Evolutionary conservation across 169 alveolate genomes (phyloP).

Genomic region (Eimeria falciformis): DNA sequence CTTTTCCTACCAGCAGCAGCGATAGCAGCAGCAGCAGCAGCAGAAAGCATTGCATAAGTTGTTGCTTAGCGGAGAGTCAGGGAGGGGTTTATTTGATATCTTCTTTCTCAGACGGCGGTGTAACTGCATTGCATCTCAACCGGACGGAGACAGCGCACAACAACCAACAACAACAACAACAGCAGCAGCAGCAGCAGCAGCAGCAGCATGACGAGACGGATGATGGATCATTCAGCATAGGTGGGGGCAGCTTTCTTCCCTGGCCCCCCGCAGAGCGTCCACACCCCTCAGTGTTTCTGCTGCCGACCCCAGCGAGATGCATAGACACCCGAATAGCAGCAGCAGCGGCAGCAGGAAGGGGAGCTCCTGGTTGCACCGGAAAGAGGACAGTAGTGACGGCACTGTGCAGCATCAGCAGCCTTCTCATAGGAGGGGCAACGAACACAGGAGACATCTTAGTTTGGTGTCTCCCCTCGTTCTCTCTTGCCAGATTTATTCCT

Average conservation of each 20-base stretch:
- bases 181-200: conserved; percentile 61
- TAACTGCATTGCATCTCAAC: conserved; percentile 40
- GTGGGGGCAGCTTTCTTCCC: conserved; percentile 37
- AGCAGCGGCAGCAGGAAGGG: conserved; percentile 18
- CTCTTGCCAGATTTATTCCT: conserved; percentile 48
- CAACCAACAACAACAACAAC: neutral
- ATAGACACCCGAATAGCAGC: conserved; percentile 2
- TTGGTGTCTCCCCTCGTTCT: conserved; percentile 45
- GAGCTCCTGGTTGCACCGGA: conserved; percentile 36
- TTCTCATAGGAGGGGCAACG: conserved; percentile 57
- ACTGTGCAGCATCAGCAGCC: conserved; percentile 42
- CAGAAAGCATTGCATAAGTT: conserved; percentile 25
- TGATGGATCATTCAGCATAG: neutral
- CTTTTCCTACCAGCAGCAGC: conserved; percentile 24
- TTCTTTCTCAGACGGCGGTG: conserved; percentile 65
- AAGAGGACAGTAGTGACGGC: conserved; percentile 9
- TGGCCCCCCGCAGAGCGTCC: conserved; percentile 65
- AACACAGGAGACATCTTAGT: conserved; percentile 62
- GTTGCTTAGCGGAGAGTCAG: conserved; percentile 68
- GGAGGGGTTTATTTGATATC: conserved; percentile 57
- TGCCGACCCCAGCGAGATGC: conserved; percentile 63
- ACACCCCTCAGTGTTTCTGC: conserved; percentile 15
- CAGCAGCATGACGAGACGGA: neutral
- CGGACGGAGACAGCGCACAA: neutral
- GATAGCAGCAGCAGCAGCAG: conserved; percentile 13